Evolutionary conservation across 495 filamentous ascomycete genomes (phyloP).

Genomic region (Aspergillus carlsbadensis): DNA sequence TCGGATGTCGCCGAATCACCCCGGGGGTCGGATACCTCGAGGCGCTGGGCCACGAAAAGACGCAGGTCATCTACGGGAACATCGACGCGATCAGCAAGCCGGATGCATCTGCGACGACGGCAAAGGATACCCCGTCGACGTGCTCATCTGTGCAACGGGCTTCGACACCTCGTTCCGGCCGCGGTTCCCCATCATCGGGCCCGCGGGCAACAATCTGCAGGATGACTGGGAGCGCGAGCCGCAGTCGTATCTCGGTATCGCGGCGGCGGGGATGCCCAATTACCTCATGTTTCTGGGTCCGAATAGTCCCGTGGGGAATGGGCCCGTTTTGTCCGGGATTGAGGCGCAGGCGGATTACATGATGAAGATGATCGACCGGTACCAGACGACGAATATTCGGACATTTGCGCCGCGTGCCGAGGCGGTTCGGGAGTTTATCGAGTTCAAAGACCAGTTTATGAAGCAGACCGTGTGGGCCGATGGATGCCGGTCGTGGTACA

Average conservation of each 20-base stretch:
- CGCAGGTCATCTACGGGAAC: constrained; percentile 50
- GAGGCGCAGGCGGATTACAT: constrained; percentile 44
- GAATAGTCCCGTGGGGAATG: constrained; percentile 37
- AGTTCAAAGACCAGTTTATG: constrained; percentile 33
- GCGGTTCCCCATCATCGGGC: constrained; percentile 10
- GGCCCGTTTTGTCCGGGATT: constrained; percentile 29
- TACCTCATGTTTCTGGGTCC: constrained; percentile 46
- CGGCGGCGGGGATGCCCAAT: constrained; percentile 56
- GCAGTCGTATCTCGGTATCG: constrained; percentile 48
- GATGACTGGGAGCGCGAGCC: background rate
- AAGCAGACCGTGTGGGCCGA: constrained; percentile 39
- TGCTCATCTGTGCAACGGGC: background rate
- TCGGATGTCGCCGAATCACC: constrained; percentile 42
- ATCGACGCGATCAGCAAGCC: constrained; percentile 49
- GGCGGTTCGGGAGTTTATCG: constrained; percentile 38
- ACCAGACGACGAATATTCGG: constrained; percentile 25
- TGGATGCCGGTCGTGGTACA: constrained; percentile 45
- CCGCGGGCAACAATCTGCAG: background rate
- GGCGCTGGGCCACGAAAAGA: constrained; percentile 29
- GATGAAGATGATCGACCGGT: constrained; percentile 34
- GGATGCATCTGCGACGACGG: constrained; percentile 24
- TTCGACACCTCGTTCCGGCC: background rate
- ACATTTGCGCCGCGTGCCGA: constrained; percentile 16
- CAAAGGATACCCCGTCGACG: constrained; percentile 32
- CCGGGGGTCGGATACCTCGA: constrained; percentile 41